Percentiles rank a stretch among this genome's conserved stretches.
These are phyloP conservation scores for Alternaria sp. DNA, from an alignment of 2,329 filamentous ascomycete species.

Conservation along the genomic window DNA sequence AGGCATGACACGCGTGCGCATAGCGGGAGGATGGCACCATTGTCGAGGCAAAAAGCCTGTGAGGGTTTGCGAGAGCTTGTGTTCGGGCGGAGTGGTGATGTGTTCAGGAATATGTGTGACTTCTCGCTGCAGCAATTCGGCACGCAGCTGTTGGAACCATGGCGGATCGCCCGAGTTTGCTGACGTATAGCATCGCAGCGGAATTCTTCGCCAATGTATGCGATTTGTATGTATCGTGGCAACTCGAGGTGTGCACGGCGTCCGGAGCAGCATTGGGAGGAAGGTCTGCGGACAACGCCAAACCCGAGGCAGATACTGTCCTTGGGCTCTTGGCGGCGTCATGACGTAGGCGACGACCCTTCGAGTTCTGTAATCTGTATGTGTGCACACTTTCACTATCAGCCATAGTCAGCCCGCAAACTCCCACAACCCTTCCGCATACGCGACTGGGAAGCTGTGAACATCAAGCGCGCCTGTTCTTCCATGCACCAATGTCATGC, in stretches of 20 bases:
- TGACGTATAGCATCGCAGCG: slow-evolving; percentile 28
- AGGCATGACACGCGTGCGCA: slow-evolving; percentile 55
- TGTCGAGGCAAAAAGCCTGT: slow-evolving; percentile 31
- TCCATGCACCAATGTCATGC: background rate
- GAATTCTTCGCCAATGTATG: slow-evolving; percentile 27
- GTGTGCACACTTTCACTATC: background rate
- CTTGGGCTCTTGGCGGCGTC: slow-evolving; percentile 14
- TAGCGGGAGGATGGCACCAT: slow-evolving; percentile 16
- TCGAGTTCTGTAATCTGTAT: background rate
- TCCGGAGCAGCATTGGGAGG: slow-evolving; percentile 32
- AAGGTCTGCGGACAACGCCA: slow-evolving; percentile 4
- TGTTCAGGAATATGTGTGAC: slow-evolving; percentile 64
- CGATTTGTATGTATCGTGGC: slow-evolving; percentile 19
- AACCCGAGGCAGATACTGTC: slow-evolving; percentile 5
- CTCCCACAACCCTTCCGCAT: background rate
- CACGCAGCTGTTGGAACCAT: slow-evolving; percentile 42
- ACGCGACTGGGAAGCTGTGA: background rate
- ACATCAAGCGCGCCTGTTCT: background rate
- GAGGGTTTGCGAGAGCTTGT: slow-evolving; percentile 66
- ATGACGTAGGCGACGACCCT: slow-evolving; percentile 13
- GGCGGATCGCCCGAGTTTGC: slow-evolving; percentile 17
- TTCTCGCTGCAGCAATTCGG: slow-evolving; percentile 57
- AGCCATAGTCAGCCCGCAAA: background rate
- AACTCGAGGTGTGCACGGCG: slow-evolving; percentile 25
- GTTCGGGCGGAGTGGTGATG: slow-evolving; percentile 65